Base-by-base conservation (phyloP, 441 rosid genomes). In the Corymbia citriodora region DNA sequence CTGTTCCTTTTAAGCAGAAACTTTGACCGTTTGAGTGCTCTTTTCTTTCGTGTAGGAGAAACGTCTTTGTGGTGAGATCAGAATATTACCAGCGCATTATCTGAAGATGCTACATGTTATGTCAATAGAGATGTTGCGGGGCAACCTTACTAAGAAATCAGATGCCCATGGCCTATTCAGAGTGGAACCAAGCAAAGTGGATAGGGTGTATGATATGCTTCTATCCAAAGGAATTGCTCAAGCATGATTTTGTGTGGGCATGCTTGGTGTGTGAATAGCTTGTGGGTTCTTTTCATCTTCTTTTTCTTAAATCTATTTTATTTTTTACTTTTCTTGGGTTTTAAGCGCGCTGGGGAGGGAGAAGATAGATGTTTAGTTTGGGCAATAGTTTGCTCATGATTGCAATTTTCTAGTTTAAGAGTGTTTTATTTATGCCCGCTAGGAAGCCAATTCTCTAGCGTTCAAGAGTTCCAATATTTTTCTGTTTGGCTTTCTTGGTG, bases 171-270 rank as follows among this genome's bases (percentile, higher is more conserved):
- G 91, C 92, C 93, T 96, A 90, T 96, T 98, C 93, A 95, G 94
- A 93, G 97, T 98, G 89, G 98, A 97, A 23, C 93, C 96, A 27
- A 92, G 95, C 92, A 97, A 98, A 95, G 96, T 96, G 50, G 99
- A 97, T 92, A 95, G 90, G 92, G 95, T 96, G 48, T 98, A 97
- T 91, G 99, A 98, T 90, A 95, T 96, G 96, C 93, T 96, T 74
- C 92, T 96, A 87, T 92, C 93, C 87, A 98, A 96, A 92, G 97
- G 98, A 63, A 92, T 95, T 87, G 95, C 94, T 54, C 94, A 92
- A 89, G 90, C 93, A 89, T 94, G 92, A 94, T 87, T 52, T 87
- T 54, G 65, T 54, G 70, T n/a, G 88, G 55, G 61, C 65, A 54
- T 33, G 65, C 49, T 31, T 52, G 88, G 33, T 55, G 72, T 79